Conservation (phyloP, 331 rosid genomes). For the Malus hybrid region DNA sequence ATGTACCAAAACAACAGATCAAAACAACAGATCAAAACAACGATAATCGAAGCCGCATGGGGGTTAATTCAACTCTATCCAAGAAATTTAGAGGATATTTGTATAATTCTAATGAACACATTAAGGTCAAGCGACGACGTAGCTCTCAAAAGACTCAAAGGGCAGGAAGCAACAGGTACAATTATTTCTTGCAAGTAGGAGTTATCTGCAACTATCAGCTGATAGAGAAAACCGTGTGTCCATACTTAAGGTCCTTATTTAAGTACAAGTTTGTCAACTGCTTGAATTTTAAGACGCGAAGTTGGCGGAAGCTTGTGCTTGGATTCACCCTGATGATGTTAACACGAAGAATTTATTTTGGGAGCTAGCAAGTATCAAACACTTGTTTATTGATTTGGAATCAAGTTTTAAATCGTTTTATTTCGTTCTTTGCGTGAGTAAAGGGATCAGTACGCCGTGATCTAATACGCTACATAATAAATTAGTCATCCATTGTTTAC, state of each 20-base stretch:
- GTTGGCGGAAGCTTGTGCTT: not conserved
- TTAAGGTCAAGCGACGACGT: not conserved
- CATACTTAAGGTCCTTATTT: not conserved
- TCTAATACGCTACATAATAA: too few species aligned
- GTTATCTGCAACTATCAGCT: not conserved
- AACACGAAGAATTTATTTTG: not conserved
- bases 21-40: not conserved
- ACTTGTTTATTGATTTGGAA: not conserved
- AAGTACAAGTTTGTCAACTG: not conserved
- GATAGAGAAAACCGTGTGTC: not conserved
- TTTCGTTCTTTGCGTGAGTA: too few species aligned
- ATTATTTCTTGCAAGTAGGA: not conserved
- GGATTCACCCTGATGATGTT: slow-evolving; percentile 7
- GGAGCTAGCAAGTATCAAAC: not conserved
- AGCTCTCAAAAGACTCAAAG: not conserved
- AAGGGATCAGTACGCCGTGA: too few species aligned
- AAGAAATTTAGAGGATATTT: not conserved
- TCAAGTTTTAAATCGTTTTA: too few species aligned
- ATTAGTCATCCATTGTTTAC: too few species aligned
- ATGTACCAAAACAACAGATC: not conserved
- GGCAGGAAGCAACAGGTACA: not conserved
- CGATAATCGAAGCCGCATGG: slow-evolving; percentile 17
- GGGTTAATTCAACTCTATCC: slow-evolving; percentile 9
- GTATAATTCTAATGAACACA: not conserved
- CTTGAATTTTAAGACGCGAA: not conserved